Base-by-base conservation (phyloP, 352 stramenopile genomes). In the Pythium vanterpoolii region DNA sequence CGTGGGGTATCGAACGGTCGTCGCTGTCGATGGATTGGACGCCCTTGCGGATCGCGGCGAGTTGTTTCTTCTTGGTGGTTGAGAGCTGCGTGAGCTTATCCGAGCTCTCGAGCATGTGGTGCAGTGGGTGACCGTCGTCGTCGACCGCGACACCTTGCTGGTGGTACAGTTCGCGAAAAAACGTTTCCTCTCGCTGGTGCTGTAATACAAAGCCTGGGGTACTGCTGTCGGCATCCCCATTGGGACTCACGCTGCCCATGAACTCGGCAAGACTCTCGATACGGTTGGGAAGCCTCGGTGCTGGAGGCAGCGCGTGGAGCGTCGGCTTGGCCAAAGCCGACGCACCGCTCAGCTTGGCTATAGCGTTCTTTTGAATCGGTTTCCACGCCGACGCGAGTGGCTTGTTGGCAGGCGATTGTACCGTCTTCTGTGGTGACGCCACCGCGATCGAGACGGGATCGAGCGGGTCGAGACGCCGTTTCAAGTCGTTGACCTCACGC, bases 151-250 rank as follows among this genome's bases (percentile, higher is more conserved):
- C 55, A 1, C 56, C 62, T 51, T 85, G 83, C 14, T 87, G 72
- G 45, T 85, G 69, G 31, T 88, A 79, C 1, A 91, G 60, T 34
- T 90, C 83, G 16, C 73, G 73, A 42, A 93, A 91, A 56, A 93
- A 89, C 8, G 52, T 61, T 47, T 91, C 79, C 34, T 93, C 79
- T 47, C 79, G 69, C 34, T 86, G 46, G 3, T 38, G 36, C 36
- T 42, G 26, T 5, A 42, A 21, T 9, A 18, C 52, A n/a, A 27
- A 23, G 13, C 1, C 10, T 19, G 13, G n/a, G 10, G 18, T 11
- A 46, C 18, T 46, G 1, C 18, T 1, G 3, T 48, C 42, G 26
- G 3, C 6, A 23, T 18, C 34, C 33, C 27, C 13, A 31, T 19
- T 31, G 16, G 10, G 24, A 16, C 13, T 13, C 5, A 39, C 34